Evolutionary conservation across 2,329 filamentous ascomycete species (phyloP).

Genomic region (Aspergillus neotritici): DNA sequence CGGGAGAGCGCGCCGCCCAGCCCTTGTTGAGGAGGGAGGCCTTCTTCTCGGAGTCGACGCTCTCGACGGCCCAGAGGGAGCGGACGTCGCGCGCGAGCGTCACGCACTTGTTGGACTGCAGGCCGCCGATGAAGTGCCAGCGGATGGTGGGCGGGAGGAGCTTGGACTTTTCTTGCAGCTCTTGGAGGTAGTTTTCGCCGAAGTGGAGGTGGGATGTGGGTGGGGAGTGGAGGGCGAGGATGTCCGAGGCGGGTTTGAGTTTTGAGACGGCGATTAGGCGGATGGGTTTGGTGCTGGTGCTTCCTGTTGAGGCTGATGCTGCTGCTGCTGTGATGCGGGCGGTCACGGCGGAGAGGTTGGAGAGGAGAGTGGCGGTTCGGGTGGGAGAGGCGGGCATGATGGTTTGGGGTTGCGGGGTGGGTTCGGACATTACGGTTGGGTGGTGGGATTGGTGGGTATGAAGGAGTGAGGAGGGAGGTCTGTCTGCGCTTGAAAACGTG

Average conservation of each 20-base stretch:
- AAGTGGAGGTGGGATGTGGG: slow-evolving; percentile 66
- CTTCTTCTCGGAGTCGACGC: slow-evolving; percentile 83
- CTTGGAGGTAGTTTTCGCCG: slow-evolving; percentile 93
- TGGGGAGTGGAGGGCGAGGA: slow-evolving; percentile 70
- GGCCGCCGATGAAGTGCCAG: slow-evolving; percentile 95
- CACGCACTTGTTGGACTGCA: slow-evolving; percentile 93
- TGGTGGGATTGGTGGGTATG: slow-evolving; percentile 8
- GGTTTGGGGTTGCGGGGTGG: too few relatives aligned
- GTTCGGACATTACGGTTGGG: slow-evolving; percentile 14
- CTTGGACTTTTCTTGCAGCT: slow-evolving; percentile 77
- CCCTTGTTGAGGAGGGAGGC: slow-evolving; percentile 73
- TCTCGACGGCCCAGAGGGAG: slow-evolving; percentile 87
- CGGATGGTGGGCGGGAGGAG: slow-evolving; percentile 67
- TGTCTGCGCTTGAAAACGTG: too few relatives aligned
- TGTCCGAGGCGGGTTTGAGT: slow-evolving; percentile 86
- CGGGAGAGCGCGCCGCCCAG: slow-evolving; percentile 51
- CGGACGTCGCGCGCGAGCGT: slow-evolving; percentile 73
- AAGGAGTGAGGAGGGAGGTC: too few relatives aligned
- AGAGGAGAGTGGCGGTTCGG: slow-evolving; percentile 57
- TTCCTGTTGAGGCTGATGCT: slow-evolving; percentile 14
- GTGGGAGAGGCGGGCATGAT: slow-evolving; percentile 53
- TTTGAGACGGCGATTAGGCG: slow-evolving; percentile 94
- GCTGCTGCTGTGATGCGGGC: slow-evolving; percentile 53
- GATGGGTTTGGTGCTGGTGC: slow-evolving; percentile 18
- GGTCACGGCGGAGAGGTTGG: slow-evolving; percentile 58